Conservation (phyloP, 352 stramenopile genomes). For the Phytophthora capsici region DNA sequence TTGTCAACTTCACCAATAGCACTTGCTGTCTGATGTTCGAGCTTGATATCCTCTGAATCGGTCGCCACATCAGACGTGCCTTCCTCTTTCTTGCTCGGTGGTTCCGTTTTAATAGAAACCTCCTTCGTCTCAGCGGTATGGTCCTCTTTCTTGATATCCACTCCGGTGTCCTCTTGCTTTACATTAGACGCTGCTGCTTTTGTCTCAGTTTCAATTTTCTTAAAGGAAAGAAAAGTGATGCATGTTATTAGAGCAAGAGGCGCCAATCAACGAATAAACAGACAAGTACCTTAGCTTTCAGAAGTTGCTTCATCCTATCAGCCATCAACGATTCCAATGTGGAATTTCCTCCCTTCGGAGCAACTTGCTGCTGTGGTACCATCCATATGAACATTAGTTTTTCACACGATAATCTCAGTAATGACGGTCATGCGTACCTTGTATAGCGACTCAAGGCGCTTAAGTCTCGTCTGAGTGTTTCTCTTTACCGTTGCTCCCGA, state of each 20-base stretch:
- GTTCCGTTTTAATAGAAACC: slow-evolving; percentile 14
- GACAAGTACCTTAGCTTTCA: slow-evolving; percentile 45
- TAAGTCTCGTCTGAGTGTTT: slow-evolving; percentile 52
- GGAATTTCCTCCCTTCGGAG: slow-evolving; percentile 39
- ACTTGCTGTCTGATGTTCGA: slow-evolving; percentile 24
- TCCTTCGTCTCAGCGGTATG: not conserved
- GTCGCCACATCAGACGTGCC: slow-evolving; percentile 22
- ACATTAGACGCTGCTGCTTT: slow-evolving; percentile 7
- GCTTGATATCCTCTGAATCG: slow-evolving; percentile 49
- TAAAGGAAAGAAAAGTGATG: slow-evolving; percentile 3
- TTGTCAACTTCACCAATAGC: slow-evolving; percentile 2
- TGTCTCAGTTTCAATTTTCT: slow-evolving; percentile 29
- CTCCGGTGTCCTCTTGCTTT: slow-evolving; percentile 23
- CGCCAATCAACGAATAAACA: not conserved
- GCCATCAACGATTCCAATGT: slow-evolving; percentile 53
- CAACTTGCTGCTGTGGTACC: slow-evolving; percentile 35
- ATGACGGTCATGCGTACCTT: slow-evolving; percentile 44
- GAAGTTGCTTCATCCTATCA: slow-evolving; percentile 52
- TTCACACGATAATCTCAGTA: not conserved
- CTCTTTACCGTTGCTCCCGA: slow-evolving; percentile 55
- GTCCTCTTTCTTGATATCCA: slow-evolving; percentile 21
- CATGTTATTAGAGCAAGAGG: not conserved
- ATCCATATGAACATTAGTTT: slow-evolving; percentile 5
- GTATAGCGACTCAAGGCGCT: slow-evolving; percentile 74
- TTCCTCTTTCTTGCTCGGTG: slow-evolving; percentile 33